Conservation (phyloP, 1,284 basidiomycete genomes). For the Apiotrichum domesticum region DNA sequence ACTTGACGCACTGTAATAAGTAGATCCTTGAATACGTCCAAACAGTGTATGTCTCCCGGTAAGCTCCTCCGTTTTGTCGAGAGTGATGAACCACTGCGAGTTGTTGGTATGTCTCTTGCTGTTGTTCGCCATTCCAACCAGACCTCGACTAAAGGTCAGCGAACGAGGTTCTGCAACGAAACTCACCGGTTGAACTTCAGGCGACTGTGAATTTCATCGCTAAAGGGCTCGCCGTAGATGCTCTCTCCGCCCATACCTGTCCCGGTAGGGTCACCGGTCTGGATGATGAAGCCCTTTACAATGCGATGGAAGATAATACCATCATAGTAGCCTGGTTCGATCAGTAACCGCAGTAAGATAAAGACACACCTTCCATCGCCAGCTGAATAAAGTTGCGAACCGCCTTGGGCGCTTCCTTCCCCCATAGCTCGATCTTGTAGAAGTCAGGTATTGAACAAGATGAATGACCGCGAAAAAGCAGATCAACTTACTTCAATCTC, state of each 20-base stretch:
- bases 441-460: neutral
- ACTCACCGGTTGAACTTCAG: conserved; percentile 51
- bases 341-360: conserved; percentile 4
- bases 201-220: conserved; percentile 89
- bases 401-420: conserved; percentile 88
- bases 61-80: conserved; percentile 80
- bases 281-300: conserved; percentile 75
- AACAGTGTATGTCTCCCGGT: conserved; percentile 85
- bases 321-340: conserved; percentile 79
- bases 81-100: conserved; percentile 85
- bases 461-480: too few relatives aligned
- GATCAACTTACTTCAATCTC: conserved; percentile 61
- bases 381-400: conserved; percentile 88
- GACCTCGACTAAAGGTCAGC: conserved; percentile 68
- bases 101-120: conserved; percentile 77
- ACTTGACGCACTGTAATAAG: conserved; percentile 64
- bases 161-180: neutral
- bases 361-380: conserved; percentile 75
- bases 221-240: conserved; percentile 84
- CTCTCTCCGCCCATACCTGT: conserved; percentile 88
- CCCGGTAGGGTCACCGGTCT: conserved; percentile 88
- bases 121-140: conserved; percentile 91
- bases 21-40: conserved; percentile 59
- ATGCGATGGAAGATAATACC: conserved; percentile 86
- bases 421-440: conserved; percentile 76